Evolutionary conservation across 2,329 filamentous ascomycete species (phyloP).

Genomic region (Fusarium foetens): DNA sequence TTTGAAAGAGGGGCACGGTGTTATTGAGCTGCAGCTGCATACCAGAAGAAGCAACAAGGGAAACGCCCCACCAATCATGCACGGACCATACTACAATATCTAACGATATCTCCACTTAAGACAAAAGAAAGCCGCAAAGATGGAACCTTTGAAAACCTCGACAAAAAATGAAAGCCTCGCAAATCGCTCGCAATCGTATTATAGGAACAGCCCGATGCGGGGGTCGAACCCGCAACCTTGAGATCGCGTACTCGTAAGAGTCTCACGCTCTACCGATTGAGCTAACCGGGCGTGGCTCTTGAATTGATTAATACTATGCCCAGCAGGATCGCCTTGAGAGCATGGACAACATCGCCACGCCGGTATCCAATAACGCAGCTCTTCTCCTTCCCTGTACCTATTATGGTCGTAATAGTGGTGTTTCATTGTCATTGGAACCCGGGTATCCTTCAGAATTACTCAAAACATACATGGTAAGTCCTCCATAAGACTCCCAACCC

Average conservation of each 20-base stretch:
- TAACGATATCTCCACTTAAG: not conserved
- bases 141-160: not conserved
- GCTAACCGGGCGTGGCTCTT: conserved; percentile 31
- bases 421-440: conserved; percentile 31
- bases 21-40: conserved; percentile 19
- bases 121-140: not conserved
- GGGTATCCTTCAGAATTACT: conserved; percentile 35
- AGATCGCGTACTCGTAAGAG: conserved; percentile 62
- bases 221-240: conserved; percentile 64
- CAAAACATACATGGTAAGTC: conserved; percentile 14
- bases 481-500: conserved; percentile 23
- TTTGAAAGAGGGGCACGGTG: conserved; percentile 15
- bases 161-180: conserved; percentile 24
- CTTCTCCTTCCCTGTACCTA: not conserved
- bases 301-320: conserved; percentile 13
- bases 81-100: conserved; percentile 2
- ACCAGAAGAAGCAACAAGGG: not conserved
- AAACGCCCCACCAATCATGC: not conserved
- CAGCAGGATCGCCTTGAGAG: not conserved
- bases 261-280: conserved; percentile 70
- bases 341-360: not conserved
- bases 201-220: conserved; percentile 54
- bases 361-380: not conserved
- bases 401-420: conserved; percentile 10
- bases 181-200: conserved; percentile 25